Evolutionary conservation across 768 basidiomycete genomes (phyloP), one percentile per base, ranked within the genome.

Genomic region (Suillus subluteus): DNA sequence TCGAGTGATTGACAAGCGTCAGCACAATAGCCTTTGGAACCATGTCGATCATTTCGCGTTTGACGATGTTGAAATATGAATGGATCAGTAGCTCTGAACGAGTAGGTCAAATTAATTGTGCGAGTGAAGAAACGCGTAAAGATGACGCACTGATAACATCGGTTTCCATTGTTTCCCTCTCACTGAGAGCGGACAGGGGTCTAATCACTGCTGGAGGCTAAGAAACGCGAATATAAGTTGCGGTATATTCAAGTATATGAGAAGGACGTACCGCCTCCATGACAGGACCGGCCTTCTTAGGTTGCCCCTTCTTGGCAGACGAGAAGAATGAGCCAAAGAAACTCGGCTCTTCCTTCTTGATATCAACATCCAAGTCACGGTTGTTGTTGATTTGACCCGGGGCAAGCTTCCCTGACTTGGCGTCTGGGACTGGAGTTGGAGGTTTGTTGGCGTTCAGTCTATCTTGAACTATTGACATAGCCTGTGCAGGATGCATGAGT

Each of bases 31-130:
- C 94, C 79, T 99, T 99, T 9, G 97, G 97, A 32, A 99, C 94
- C 95, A 98, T 98, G 79, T 99, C 97, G 73, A 99, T 99, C 93
- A 99, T 95, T 80, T 98, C 97, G 66, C 96, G 91, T 82, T 99
- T 99, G 64, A 98, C 95, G 70, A 98, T 96, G 81, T 98, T 96
- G 85, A 92, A 98, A 80, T 98, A 98, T 5, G 95, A 98, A 76
- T 92, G 87, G 72, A 99, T 99, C 74, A 99, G 88, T 58, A 98
- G 86, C 79, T 99, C 95, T 96, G 74, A 38, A 48, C 15, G 12
- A 54, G 58, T 6, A 68, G 38, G 44, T 40, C 43, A 21, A 48
- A n/a, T 71, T 21, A 66, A 62, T n/a, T 54, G 50, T 13, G 16
- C 26, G 32, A 1, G 55, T 4, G 23, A 35, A 26, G 48, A 23